A percentile compares a stretch with the other conserved stretches of the same genome.
Evolutionary conservation across 345 rosid genomes (phyloP).

Genomic region (Trapa bicornis): DNA sequence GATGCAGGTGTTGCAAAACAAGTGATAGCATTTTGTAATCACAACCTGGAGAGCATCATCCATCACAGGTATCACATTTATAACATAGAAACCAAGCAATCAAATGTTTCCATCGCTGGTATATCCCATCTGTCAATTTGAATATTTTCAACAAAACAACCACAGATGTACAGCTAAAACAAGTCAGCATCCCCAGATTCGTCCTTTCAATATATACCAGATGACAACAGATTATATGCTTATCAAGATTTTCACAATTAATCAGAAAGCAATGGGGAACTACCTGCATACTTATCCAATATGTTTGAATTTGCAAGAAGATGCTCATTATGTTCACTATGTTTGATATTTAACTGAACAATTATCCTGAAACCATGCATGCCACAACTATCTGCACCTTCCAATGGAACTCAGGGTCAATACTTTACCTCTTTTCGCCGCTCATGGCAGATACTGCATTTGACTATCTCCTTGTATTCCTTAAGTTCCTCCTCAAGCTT

Average conservation of each 20-base stretch:
- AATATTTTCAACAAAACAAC: not conserved
- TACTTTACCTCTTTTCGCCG: slow-evolving; percentile 72
- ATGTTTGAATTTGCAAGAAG: not conserved
- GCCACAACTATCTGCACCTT: not conserved
- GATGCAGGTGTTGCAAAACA: slow-evolving; percentile 82
- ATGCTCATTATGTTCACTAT: not conserved
- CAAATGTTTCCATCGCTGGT: not conserved
- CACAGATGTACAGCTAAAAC: not conserved
- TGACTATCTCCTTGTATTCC: slow-evolving; percentile 82
- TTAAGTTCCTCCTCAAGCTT: slow-evolving; percentile 69
- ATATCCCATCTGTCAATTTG: not conserved
- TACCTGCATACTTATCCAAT: not conserved
- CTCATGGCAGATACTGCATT: slow-evolving; percentile 80
- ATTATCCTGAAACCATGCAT: not conserved
- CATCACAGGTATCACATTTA: not conserved
- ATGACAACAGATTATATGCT: not conserved
- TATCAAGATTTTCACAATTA: not conserved
- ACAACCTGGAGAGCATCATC: slow-evolving; percentile 45
- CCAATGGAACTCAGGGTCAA: not conserved
- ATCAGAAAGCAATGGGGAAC: not conserved
- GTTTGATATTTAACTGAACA: not conserved
- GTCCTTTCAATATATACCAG: not conserved
- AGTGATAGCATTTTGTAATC: slow-evolving; percentile 90
- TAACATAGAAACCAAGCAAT: not conserved
- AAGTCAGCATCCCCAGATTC: not conserved